phyloP scores from a whole-genome alignment of 1,284 basidiomycete species.

The Limonomyces culmigenus region DNA sequence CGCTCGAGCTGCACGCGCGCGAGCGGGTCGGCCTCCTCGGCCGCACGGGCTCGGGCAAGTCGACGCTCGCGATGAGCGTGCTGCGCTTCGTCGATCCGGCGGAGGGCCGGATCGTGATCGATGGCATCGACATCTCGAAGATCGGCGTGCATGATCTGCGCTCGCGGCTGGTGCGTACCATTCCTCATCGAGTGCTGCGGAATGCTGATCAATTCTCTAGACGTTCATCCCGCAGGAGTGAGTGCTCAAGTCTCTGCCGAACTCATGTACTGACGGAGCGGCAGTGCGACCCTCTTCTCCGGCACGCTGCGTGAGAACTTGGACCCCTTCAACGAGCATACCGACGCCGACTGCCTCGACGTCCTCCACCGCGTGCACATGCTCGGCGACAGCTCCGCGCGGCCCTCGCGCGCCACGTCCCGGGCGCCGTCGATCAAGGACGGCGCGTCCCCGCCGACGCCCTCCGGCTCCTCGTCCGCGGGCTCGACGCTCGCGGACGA shows the following conservation, averaged over 20 bases:
- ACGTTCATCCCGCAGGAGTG: conserved; percentile 67
- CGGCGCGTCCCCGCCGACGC: no score
- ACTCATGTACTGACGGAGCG: no score
- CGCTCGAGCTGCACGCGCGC: conserved; percentile 34
- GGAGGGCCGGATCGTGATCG: conserved; percentile 64
- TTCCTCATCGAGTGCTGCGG: no score
- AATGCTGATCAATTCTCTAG: no score
- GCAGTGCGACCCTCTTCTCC: conserved; percentile 55
- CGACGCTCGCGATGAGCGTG: conserved; percentile 73
- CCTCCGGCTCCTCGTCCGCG: conserved; percentile 19
- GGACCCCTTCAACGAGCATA: conserved; percentile 51
- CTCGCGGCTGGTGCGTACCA: conserved; percentile 43
- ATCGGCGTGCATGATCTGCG: conserved; percentile 80
- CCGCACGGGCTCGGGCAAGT: conserved; percentile 52
- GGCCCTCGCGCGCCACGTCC: conserved; percentile 30
- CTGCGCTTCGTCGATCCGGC: conserved; percentile 77
- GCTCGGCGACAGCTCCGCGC: conserved; percentile 32
- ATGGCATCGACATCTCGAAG: conserved; percentile 77
- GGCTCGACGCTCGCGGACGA: conserved; percentile 27
- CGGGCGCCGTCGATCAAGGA: conserved; percentile 27
- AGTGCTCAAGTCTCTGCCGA: no score
- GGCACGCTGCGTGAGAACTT: conserved; percentile 71
- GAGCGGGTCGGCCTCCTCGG: conserved; percentile 67
- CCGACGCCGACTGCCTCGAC: conserved; percentile 45
- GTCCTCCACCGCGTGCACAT: conserved; percentile 53